Evolutionary conservation across 2,329 filamentous ascomycete genomes (phyloP), one percentile per base, ranked within the genome.

Genomic region (Magnaporthales sp.): DNA sequence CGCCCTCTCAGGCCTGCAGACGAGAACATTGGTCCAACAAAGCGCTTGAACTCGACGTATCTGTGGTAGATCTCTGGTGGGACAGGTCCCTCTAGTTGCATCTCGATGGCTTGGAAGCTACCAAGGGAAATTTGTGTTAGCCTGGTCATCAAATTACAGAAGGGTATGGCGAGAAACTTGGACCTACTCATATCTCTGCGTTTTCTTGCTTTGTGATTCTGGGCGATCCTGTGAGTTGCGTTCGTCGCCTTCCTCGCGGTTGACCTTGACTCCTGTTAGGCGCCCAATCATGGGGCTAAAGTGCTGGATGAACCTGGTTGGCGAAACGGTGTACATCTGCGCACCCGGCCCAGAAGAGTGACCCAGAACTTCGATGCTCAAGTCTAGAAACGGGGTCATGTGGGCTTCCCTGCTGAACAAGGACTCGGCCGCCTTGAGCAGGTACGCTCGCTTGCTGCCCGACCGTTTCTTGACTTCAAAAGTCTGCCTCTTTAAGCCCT

Each of bases 81-180:
- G 0, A 95, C 89, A 0, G 94, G 94, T 0, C 94, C 94, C 62
- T 85, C 83, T 8, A 98, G 84, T 75, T 97, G 94, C 73, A 97
- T 88, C 76, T 97, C 91, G 75, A 92, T 93, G 54, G 94, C 91
- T 82, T 97, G 93, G 78, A 98, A 98, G 77, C 91, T 93, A 22
- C 73, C 27, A 38, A 31, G 32, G 3, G 51, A 56, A 69, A 67
- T 26, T 64, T 46, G 27, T 29, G 56, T 58, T 56, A n/a, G 62
- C 38, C 27, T 54, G 65, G 61, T 38, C 66, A 4, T 32, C 31
- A 29, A 58, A 46, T 13, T 27, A 65, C 29, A 56, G 58, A 62
- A 66, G 46, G 63, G 24, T n/a, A 64, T 66, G 9, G 63, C 7
- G 29, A 67, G 10, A 30, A 24, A 58, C 22, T 24, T 2, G n/a